phyloP scores from a whole-genome alignment of 192 early-diverging fungal species.

The Dissophora globulifera region DNA sequence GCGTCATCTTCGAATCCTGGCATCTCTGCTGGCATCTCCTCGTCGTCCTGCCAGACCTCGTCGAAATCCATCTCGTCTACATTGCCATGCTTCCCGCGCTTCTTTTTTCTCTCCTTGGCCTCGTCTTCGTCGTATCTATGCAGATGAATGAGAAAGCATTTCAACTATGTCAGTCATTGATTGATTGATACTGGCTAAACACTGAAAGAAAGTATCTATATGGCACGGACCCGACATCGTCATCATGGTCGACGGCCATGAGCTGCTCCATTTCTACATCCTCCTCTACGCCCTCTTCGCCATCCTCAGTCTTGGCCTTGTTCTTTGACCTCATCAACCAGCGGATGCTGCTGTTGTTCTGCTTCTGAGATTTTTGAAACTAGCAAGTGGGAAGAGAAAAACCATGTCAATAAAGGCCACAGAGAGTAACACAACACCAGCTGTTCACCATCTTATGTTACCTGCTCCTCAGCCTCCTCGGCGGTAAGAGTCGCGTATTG shows the following conservation, averaged over 20 bases:
- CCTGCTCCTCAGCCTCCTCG: conserved; percentile 84
- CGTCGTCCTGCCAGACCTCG: conserved; percentile 84
- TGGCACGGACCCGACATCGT: conserved; percentile 40
- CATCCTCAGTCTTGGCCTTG: conserved; percentile 52
- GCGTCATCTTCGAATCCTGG: conserved; percentile 75
- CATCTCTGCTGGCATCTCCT: conserved; percentile 76
- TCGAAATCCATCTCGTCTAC: conserved; percentile 83
- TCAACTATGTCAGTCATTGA: no score
- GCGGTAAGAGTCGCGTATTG: conserved; percentile 71
- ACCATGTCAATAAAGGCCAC: not conserved
- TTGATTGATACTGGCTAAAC: no score
- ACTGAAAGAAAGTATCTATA: not conserved
- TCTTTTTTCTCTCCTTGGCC: conserved; percentile 43
- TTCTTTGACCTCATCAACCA: conserved; percentile 63
- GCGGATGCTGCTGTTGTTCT: conserved; percentile 57
- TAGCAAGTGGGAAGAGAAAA: not conserved
- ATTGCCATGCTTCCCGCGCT: conserved; percentile 61
- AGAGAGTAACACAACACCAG: conserved; percentile 15
- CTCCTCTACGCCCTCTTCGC: conserved; percentile 55
- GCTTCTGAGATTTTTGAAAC: conserved; percentile 60
- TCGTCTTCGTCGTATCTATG: conserved; percentile 46
- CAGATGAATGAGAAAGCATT: not conserved
- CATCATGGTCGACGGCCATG: conserved; percentile 65
- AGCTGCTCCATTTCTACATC: conserved; percentile 45
- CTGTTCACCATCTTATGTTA: no score